Evolutionary conservation across 441 rosid species (phyloP).

Genomic region (Geranium incanum): DNA sequence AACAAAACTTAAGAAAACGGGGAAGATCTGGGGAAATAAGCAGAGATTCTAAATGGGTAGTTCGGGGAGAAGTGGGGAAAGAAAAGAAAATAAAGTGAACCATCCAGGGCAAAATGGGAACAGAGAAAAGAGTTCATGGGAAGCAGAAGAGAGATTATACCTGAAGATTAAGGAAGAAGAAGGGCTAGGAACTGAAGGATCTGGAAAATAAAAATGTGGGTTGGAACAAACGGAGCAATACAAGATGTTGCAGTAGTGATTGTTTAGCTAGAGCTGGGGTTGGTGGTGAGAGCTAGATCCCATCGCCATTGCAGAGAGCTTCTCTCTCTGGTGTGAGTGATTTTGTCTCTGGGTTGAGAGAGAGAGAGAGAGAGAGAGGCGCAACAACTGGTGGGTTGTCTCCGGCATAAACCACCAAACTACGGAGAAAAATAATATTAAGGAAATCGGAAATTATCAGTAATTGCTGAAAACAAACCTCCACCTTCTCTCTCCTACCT

Average conservation of each 20-base stretch:
- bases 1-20: slow-evolving; percentile 22
- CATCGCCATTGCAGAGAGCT: not conserved
- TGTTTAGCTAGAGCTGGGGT: not conserved
- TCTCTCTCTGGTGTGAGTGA: not conserved
- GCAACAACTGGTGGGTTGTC: slow-evolving; percentile 15
- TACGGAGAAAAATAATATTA: not conserved
- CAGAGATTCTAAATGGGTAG: slow-evolving; percentile 25
- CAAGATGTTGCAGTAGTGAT: not conserved
- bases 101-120: slow-evolving; percentile 1
- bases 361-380: not conserved
- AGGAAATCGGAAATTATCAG: not conserved
- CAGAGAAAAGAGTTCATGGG: slow-evolving; percentile 11
- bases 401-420: slow-evolving; percentile 13
- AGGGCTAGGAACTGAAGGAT: not conserved
- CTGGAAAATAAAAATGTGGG: not conserved
- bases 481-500: not conserved
- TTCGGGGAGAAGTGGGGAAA: not conserved
- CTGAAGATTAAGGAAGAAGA: slow-evolving; percentile 4
- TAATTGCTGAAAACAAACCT: not conserved
- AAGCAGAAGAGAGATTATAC: not conserved
- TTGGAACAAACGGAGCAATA: not conserved
- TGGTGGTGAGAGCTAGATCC: slow-evolving; percentile 10
- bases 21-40: slow-evolving; percentile 37
- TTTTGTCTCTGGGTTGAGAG: no score
- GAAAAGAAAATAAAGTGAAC: not conserved